Evolutionary conservation across 2,329 filamentous ascomycete genomes (phyloP).

Genomic region (Venturiaceae sp.): DNA sequence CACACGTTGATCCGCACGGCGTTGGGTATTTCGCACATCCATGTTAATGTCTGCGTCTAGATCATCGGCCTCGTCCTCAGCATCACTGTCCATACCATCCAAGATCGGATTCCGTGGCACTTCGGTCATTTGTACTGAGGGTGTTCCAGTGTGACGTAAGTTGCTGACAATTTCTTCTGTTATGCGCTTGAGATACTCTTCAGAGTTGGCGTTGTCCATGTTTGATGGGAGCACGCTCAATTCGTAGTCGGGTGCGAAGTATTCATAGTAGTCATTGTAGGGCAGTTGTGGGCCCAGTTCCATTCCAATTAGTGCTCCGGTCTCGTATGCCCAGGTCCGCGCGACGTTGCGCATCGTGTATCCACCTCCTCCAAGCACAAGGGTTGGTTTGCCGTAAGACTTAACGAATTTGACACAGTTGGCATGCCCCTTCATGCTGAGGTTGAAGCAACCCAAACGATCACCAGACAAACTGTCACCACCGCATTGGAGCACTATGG

Average conservation of each 20-base stretch:
- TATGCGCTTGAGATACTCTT: slow-evolving; percentile 60
- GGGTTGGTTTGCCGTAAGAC: slow-evolving; percentile 54
- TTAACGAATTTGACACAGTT: slow-evolving; percentile 63
- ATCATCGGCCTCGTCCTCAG: slow-evolving; percentile 53
- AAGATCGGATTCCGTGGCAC: slow-evolving; percentile 48
- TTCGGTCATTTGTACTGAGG: slow-evolving; percentile 55
- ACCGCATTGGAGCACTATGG: slow-evolving; percentile 59
- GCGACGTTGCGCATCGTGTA: slow-evolving; percentile 60
- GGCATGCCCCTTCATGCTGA: slow-evolving; percentile 61
- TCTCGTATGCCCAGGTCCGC: slow-evolving; percentile 57
- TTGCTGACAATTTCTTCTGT: slow-evolving; percentile 57
- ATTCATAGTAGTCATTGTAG: slow-evolving; percentile 93
- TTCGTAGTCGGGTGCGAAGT: slow-evolving; percentile 61
- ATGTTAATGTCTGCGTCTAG: slow-evolving; percentile 79
- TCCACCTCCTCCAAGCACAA: slow-evolving; percentile 57
- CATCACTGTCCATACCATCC: slow-evolving; percentile 53
- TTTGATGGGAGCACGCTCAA: slow-evolving; percentile 60
- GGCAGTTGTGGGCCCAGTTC: slow-evolving; percentile 75
- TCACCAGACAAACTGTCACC: slow-evolving; percentile 60
- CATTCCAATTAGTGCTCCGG: slow-evolving; percentile 72
- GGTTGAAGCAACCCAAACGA: slow-evolving; percentile 58
- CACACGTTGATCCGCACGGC: slow-evolving; percentile 70
- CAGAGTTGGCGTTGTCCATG: slow-evolving; percentile 63
- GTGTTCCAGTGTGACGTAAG: slow-evolving; percentile 52
- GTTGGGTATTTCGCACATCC: slow-evolving; percentile 72